phyloP scores from a whole-genome alignment of 495 filamentous ascomycete species.

The Penicillium paradoxum region DNA sequence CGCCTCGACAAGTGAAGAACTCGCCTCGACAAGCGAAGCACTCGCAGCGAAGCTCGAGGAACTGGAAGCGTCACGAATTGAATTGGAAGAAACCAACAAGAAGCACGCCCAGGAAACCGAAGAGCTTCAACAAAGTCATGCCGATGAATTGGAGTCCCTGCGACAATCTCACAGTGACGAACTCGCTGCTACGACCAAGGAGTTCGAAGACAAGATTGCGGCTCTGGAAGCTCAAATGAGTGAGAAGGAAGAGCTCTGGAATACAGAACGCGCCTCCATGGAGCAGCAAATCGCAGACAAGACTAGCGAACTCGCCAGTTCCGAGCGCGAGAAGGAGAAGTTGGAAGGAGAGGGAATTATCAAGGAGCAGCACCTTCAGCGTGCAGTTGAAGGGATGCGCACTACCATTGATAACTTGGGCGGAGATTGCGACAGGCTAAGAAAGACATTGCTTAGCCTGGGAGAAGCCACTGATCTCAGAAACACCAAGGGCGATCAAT shows the following conservation, averaged over 20 bases:
- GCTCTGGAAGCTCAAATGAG: conserved; percentile 31
- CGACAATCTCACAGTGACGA: conserved; percentile 20
- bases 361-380: conserved; percentile 49
- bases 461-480: conserved; percentile 58
- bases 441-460: conserved; percentile 53
- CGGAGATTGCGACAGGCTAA: conserved; percentile 52
- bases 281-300: conserved; percentile 39
- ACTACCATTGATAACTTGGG: conserved; percentile 49
- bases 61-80: conserved; percentile 22
- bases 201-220: conserved; percentile 35
- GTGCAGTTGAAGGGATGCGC: conserved; percentile 46
- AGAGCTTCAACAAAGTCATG: conserved; percentile 20
- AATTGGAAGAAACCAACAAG: conserved; percentile 27
- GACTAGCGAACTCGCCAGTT: conserved; percentile 28
- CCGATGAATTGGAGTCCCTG: conserved; percentile 26
- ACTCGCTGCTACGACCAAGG: conserved; percentile 27
- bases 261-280: conserved; percentile 28
- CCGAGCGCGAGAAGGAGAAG: conserved; percentile 46
- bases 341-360: conserved; percentile 42
- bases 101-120: conserved; percentile 17
- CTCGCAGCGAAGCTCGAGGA: conserved; percentile 18
- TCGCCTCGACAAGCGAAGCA: conserved; percentile 25
- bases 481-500: conserved; percentile 53
- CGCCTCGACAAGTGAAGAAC: conserved; percentile 25
- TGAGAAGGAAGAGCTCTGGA: conserved; percentile 37